Percentiles rank a stretch among this genome's conserved stretches.
Evolutionary conservation across 225 moss, liverwort and hornwort genomes (phyloP).

Genomic region (Takakia lepidozioides): DNA sequence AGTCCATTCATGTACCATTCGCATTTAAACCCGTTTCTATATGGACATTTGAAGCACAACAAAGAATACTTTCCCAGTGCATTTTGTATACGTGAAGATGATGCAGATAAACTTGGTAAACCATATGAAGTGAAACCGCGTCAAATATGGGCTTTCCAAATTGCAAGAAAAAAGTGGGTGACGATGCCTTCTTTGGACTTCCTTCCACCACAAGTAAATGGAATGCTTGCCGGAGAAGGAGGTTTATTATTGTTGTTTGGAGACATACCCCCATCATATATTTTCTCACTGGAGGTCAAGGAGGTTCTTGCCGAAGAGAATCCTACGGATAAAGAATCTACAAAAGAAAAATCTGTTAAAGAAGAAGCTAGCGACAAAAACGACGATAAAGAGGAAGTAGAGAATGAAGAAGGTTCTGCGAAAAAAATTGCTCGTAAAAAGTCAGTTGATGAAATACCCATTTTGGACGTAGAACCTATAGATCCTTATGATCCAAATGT

Average conservation of each 20-base stretch:
- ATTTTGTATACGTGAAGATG: conserved; percentile 25
- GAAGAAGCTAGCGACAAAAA: conserved; percentile 9
- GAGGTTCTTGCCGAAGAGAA: neutral
- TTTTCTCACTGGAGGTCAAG: conserved; percentile 12
- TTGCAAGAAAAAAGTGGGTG: conserved; percentile 21
- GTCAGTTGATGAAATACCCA: neutral
- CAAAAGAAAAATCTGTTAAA: conserved; percentile 1
- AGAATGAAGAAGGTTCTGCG: neutral
- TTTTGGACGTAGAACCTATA: no score
- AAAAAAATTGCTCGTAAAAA: no score
- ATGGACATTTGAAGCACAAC: conserved; percentile 30
- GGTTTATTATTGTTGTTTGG: conserved; percentile 37
- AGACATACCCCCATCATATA: conserved; percentile 34
- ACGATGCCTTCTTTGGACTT: conserved; percentile 16
- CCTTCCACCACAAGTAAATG: conserved; percentile 31
- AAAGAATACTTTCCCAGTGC: conserved; percentile 35
- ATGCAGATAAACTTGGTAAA: conserved; percentile 15
- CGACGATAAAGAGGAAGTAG: neutral
- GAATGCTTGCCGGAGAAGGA: conserved; percentile 40
- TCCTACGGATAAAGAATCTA: conserved; percentile 7
- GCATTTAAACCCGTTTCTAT: conserved; percentile 27
- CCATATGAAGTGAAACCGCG: conserved; percentile 12
- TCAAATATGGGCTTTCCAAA: conserved; percentile 23
- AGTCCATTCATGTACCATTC: conserved; percentile 29
- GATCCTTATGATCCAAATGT: conserved; percentile 28